Percentiles rank a stretch among this genome's conserved stretches.
These are phyloP conservation scores for Gynandropsis gynandra DNA, from an alignment of 345 rosid genomes.

Conservation along the genomic window DNA sequence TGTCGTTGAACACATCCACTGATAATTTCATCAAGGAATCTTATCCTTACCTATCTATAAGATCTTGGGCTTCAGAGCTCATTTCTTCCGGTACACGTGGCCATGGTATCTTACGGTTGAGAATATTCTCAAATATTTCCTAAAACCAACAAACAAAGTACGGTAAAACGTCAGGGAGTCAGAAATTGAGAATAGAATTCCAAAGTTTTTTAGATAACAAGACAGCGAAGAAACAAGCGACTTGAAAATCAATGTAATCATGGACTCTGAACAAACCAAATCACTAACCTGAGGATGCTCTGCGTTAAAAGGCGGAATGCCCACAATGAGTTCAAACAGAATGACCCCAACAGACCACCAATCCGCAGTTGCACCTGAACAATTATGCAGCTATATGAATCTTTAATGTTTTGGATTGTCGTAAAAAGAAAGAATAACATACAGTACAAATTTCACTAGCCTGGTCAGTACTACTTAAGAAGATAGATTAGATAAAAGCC, in stretches of 20 bases:
- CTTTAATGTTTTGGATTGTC: conserved; percentile 5
- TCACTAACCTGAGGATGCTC: conserved; percentile 77
- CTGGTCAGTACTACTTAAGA: conserved; percentile 1
- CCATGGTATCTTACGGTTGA: conserved; percentile 97
- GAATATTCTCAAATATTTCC: conserved; percentile 96
- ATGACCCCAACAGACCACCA: conserved; percentile 99
- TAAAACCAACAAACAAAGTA: conserved; percentile 33
- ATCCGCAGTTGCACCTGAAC: conserved; percentile 91
- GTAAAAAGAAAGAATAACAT: conserved; percentile 15
- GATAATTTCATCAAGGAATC: neutral
- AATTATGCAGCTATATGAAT: conserved; percentile 12
- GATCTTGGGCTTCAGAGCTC: conserved; percentile 79
- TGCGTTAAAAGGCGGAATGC: conserved; percentile 98
- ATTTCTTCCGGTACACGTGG: conserved; percentile 76
- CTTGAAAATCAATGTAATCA: conserved; percentile 1
- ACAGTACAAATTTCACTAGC: neutral
- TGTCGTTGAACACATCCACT: conserved; percentile 2
- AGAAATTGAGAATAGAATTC: conserved; percentile 1
- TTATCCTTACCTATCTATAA: conserved; percentile 63
- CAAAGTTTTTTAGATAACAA: conserved; percentile 13
- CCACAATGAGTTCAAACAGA: conserved; percentile 87
- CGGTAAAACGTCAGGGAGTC: neutral
- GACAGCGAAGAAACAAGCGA: neutral
- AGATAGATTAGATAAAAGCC: too few relatives aligned
- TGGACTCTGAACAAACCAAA: conserved; percentile 11